Evolutionary conservation across 176 grass and related monocot genomes (phyloP).

Genomic region (Bromus sterilis): DNA sequence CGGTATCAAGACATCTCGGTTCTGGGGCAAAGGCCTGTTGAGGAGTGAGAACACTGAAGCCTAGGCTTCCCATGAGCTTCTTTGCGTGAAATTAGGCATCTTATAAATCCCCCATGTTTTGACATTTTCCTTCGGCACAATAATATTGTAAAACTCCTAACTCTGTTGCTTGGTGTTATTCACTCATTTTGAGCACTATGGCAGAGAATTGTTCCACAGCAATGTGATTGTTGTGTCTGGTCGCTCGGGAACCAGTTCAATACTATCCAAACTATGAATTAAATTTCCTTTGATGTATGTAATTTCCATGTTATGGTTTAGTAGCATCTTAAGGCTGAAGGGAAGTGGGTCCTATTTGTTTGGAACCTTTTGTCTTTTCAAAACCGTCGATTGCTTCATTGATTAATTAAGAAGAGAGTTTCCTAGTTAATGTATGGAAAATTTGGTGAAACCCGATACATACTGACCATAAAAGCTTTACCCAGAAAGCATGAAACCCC

Average conservation of each 20-base stretch:
- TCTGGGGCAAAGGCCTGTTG: conserved; percentile 67
- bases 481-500: no score
- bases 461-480: no score
- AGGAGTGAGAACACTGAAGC: conserved; percentile 39
- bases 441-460: no score
- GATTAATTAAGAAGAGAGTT: no score
- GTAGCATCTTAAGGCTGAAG: no score
- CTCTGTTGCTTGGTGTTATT: neutral
- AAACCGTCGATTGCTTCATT: no score
- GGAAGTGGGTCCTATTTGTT: no score
- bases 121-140: conserved; percentile 14
- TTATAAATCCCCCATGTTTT: conserved; percentile 2
- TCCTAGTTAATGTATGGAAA: no score
- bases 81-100: conserved; percentile 1
- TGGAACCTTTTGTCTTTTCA: no score
- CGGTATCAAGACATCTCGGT: conserved; percentile 78
- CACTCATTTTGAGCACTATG: neutral
- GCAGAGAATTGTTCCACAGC: neutral
- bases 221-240: conserved; percentile 1
- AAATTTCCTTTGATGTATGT: neutral
- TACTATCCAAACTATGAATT: neutral
- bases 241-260: neutral
- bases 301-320: neutral
- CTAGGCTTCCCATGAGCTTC: neutral
- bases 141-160: conserved; percentile 27